Evolutionary conservation across 768 basidiomycete genomes (phyloP).

Genomic region (Russula vinacea): DNA sequence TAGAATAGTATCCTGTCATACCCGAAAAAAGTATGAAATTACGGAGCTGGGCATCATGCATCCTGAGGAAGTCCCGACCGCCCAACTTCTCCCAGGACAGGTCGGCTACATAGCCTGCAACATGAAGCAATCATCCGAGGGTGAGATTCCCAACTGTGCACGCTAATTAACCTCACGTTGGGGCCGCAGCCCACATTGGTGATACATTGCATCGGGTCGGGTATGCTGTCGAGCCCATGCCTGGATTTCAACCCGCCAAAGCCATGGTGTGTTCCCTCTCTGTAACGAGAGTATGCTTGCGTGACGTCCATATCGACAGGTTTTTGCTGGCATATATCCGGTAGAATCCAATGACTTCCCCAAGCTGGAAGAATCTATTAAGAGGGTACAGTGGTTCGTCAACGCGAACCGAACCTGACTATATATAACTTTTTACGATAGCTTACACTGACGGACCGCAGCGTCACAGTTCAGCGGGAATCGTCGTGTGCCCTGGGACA

Average conservation of each 20-base stretch:
- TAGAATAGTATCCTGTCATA: constrained; percentile 80
- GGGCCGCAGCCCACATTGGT: constrained; percentile 74
- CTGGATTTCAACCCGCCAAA: constrained; percentile 88
- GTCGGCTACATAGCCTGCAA: constrained; percentile 91
- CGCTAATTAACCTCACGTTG: constrained; percentile 10
- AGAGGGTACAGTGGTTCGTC: constrained; percentile 53
- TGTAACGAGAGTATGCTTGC: not conserved
- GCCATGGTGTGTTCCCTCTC: constrained; percentile 66
- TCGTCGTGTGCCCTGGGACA: constrained; percentile 93
- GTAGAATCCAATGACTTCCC: constrained; percentile 87
- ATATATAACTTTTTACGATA: constrained; percentile 34
- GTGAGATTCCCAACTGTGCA: constrained; percentile 40
- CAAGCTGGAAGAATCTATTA: constrained; percentile 95
- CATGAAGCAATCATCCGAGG: constrained; percentile 96
- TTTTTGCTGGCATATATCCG: constrained; percentile 93
- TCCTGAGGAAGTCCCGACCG: constrained; percentile 80
- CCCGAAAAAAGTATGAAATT: constrained; percentile 85
- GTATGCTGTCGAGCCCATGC: constrained; percentile 72
- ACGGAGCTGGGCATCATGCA: constrained; percentile 86
- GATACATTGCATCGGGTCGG: constrained; percentile 85
- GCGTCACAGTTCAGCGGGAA: constrained; percentile 87
- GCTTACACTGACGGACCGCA: constrained; percentile 83
- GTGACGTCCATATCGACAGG: constrained; percentile 43
- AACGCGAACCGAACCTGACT: constrained; percentile 16
- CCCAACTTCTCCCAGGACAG: constrained; percentile 67